Base-by-base conservation (phyloP, 805 yeast species). In the Pichia exigua region DNA sequence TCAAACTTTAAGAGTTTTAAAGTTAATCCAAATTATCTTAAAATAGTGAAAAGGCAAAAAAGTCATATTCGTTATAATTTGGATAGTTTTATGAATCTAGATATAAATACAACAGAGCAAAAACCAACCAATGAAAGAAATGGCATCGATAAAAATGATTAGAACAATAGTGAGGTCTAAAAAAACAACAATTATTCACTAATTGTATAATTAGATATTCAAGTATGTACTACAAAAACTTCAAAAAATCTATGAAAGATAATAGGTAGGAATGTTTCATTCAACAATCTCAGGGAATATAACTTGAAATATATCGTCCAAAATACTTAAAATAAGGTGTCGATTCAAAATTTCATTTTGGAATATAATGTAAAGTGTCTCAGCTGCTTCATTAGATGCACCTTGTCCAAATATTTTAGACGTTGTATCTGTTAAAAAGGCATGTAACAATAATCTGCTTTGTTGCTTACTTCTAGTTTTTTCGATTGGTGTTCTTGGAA, bases 291-390 rank as follows among this genome's bases (percentile, higher is more conserved):
- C 71, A 1, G 73, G 71, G 52, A 78, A 77, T 1, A 81, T 32
- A 38, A 74, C 82, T 20, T 66, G 71, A 1, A 85, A 41, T 0
- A 82, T 42, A 45, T 76, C 75, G 53, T 90, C 95, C 18, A 86
- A 56, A 0, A 87, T 42, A 45, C 77, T 75, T 49, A 79, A 75
- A 0, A 84, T 60, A 50, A 91, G 64, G 59, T 85, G 87, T 22
- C 79, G 73, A 63, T 86, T 86, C 53, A 91, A 67, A 26, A 74
- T 73, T 52, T 82, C 86, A 59, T 87, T 87, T 63, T 91, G 97
- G 6, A 87, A 55, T 79, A 85, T 75, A 12, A 75, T 76, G 64
- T 85, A 85, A 1, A 87, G 48, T 44, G 78, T 72, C 4, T 68
- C 66, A 9, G 85, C 76, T 0, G 96, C 96, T 52, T 71, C 73